Base-by-base conservation (phyloP, 2,329 filamentous ascomycete species). In the Aaosphaeria arxii region DNA sequence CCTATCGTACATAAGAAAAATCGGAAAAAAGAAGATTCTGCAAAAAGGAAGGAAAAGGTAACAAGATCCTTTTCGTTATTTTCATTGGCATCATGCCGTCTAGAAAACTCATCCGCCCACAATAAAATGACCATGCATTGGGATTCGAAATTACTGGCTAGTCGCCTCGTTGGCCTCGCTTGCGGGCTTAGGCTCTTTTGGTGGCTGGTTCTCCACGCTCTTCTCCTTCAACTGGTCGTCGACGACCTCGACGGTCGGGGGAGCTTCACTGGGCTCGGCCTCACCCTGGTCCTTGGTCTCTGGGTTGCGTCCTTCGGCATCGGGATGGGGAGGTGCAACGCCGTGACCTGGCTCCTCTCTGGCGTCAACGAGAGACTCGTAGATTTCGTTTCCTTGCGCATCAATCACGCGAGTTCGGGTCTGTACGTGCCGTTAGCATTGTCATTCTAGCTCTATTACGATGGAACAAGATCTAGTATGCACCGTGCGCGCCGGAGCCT, bases 391-490 rank as follows among this genome's bases (percentile, higher is more conserved):
- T 50, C 91, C 94, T 40, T 84, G 70, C 45, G 82, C 82, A 70
- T 96, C 90, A 38, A 96, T 78, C 47, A 97, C 73, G 49, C 89
- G 86, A 6, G 91, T 96, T 55, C 88, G 83, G n/a, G 92, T 96
- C 77, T 24, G 17, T 24, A 24, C 3, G 17, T 24, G 17, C 17
- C 17, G 17, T 24, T 24, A 24, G 17, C 17, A 24, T 24, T 24
- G 17, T 24, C 17, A 24, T 24, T 24, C 17, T 24, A 24, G 17
- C 17, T 24, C 3, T 24, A 24, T 24, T 24, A 24, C 17, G 17
- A 24, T 24, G 17, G 17, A 24, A 24, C 17, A 24, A 24, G 17
- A 24, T 24, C 17, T 24, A 24, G 17, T 24, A 24, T 24, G 17
- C 17, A 24, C 17, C 17, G 17, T 24, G 17, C 17, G 17, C 17